Percentiles rank a stretch among this genome's conserved stretches.
Conservation (phyloP, 2,329 filamentous ascomycete genomes). For the Basipetospora chlamydospora region DNA sequence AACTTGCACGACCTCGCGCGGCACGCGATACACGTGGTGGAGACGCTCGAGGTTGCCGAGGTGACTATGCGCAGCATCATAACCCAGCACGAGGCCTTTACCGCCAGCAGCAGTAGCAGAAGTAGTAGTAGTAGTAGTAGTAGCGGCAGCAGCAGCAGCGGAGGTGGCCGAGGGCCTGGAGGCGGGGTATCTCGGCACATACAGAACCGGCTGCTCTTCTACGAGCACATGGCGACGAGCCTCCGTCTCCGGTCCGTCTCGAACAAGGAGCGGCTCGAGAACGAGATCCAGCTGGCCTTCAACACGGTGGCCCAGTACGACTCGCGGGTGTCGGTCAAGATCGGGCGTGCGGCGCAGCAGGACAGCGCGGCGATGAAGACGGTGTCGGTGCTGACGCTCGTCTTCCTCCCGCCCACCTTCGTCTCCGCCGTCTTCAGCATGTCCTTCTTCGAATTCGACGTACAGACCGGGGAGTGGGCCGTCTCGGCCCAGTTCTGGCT, state of each 20-base stretch:
- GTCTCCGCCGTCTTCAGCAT: conserved; percentile 32
- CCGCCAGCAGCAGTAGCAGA: not conserved
- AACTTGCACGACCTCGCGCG: conserved; percentile 25
- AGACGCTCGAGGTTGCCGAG: conserved; percentile 23
- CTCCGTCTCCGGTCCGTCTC: conserved; percentile 21
- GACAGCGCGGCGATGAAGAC: conserved; percentile 38
- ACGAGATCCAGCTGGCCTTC: conserved; percentile 40
- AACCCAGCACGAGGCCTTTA: not conserved
- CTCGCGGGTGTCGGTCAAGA: conserved; percentile 20
- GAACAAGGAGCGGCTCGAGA: conserved; percentile 30
- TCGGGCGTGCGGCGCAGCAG: conserved; percentile 22
- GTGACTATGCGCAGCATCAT: conserved; percentile 17
- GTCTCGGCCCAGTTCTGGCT: conserved; percentile 21
- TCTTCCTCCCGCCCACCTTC: conserved; percentile 37
- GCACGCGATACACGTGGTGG: conserved; percentile 28
- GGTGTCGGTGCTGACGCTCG: conserved; percentile 30
- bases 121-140: conserved; percentile 7
- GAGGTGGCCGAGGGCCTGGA: too few species aligned
- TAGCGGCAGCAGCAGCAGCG: too few species aligned
- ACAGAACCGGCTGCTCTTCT: conserved; percentile 18
- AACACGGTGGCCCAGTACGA: conserved; percentile 28
- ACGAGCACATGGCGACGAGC: conserved; percentile 18
- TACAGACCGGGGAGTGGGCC: conserved; percentile 12
- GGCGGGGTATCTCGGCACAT: too few species aligned
- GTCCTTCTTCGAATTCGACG: conserved; percentile 23